Base-by-base conservation (phyloP, 2,329 filamentous ascomycete species). In the Ceratocystis diversiconidia region DNA sequence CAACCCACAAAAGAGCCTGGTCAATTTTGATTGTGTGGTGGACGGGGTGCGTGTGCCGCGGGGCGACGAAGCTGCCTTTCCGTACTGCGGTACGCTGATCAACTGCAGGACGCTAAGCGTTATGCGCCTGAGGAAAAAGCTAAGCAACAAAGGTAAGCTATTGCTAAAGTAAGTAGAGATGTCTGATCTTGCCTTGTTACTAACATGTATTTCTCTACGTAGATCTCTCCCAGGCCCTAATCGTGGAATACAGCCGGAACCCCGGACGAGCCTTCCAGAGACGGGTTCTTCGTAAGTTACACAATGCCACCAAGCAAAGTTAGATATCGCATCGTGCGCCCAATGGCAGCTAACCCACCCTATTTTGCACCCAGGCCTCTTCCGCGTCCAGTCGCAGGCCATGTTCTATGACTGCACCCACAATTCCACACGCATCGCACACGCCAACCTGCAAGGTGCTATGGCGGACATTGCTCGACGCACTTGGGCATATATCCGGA, bases 51-150 rank as follows among this genome's bases (percentile, higher is more conserved):
- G 76, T 36, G 79, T 89, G 48, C 76, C 79, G 2, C 78, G 80
- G 48, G 46, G 83, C 48, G 70, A 73, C 1, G 71, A 70, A 0
- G 73, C 71, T 3, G 66, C 70, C 2, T 97, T 99, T 73, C 90
- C 92, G 0, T 99, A 96, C 74, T 97, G 94, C 72, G 94, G 94
- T 48, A 83, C 84, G 52, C 74, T 84, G 17, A 90, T 99, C 70
- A 79, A 96, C 72, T 89, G 85, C 19, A 76, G 76, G 63, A 91
- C 87, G 0, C 77, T 99, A 32, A 85, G 90, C 68, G 82, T 97
- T 61, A 80, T 78, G 71, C 91, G 88, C 72, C 85, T 90, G 71
- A 78, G 81, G 59, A 80, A 83, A 41, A 78, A 80, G 61, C 75
- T 75, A 68, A 80, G 76, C 66, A 75, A 74, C 69, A 76, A 73